A percentile compares a stretch with the other conserved stretches of the same genome.
Evolutionary conservation across 2,329 filamentous ascomycete genomes (phyloP).

Genomic region (Trichoderma atrobrunneum): DNA sequence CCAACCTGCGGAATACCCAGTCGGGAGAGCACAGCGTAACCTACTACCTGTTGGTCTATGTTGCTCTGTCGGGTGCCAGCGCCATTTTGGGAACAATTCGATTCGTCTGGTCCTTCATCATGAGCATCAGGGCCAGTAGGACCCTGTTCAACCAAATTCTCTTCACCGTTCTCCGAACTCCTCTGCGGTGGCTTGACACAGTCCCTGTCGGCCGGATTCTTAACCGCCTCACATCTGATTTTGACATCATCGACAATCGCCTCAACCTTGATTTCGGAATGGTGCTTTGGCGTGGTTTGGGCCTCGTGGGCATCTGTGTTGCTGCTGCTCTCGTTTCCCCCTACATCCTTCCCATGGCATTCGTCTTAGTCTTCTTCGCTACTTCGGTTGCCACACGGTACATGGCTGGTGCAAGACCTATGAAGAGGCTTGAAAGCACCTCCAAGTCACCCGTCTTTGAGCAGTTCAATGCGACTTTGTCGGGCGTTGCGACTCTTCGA

Average conservation of each 20-base stretch:
- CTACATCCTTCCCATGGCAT: conserved; percentile 60
- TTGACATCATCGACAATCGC: conserved; percentile 68
- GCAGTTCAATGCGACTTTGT: conserved; percentile 70
- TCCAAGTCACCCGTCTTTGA: conserved; percentile 79
- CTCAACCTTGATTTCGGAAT: conserved; percentile 63
- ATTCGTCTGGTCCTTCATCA: conserved; percentile 61
- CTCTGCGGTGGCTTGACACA: conserved; percentile 77
- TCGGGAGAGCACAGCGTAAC: conserved; percentile 40
- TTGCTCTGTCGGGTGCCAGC: conserved; percentile 55
- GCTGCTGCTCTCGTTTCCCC: conserved; percentile 67
- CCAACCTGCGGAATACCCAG: conserved; percentile 29
- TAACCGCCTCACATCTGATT: conserved; percentile 76
- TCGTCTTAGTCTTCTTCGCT: conserved; percentile 56
- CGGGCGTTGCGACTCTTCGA: conserved; percentile 71
- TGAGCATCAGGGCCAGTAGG: conserved; percentile 67
- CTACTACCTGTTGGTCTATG: conserved; percentile 69
- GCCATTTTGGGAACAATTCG: conserved; percentile 60
- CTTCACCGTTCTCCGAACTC: conserved; percentile 65
- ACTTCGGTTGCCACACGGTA: conserved; percentile 60
- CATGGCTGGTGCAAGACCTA: conserved; percentile 67
- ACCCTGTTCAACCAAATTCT: conserved; percentile 65
- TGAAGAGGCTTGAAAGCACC: conserved; percentile 74
- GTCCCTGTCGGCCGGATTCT: conserved; percentile 73
- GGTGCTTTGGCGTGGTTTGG: conserved; percentile 57
- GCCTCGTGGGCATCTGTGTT: conserved; percentile 62